Percentiles rank a stretch among this genome's conserved stretches.
These are phyloP conservation scores for Phytophthora colocasiae DNA, from an alignment of 352 stramenopile genomes.

Conservation along the genomic window DNA sequence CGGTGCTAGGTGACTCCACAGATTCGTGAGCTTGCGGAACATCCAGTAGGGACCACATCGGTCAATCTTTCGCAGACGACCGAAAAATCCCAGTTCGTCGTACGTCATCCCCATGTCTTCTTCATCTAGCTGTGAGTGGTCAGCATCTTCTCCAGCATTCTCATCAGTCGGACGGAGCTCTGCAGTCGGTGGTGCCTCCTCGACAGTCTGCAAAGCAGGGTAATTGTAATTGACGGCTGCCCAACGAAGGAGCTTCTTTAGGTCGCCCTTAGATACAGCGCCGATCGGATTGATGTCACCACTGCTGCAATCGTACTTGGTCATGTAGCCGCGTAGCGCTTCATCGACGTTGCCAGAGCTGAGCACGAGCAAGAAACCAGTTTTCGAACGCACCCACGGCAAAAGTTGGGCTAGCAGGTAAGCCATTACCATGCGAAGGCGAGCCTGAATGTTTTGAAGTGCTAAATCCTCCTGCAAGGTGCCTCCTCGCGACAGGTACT, in stretches of 20 bases:
- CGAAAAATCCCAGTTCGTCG: constrained; percentile 97
- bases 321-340: constrained; percentile 98
- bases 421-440: constrained; percentile 98
- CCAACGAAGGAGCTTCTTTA: constrained; percentile 97
- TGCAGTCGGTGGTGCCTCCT: constrained; percentile 94
- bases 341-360: constrained; percentile 99
- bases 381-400: constrained; percentile 95
- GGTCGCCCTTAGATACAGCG: constrained; percentile 95
- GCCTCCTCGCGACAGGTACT: constrained; percentile 90
- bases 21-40: constrained; percentile 87
- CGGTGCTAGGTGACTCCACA: constrained; percentile 90
- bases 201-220: constrained; percentile 91
- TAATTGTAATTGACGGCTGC: constrained; percentile 93
- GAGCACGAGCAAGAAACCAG: constrained; percentile 98
- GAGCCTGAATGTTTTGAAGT: constrained; percentile 99
- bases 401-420: constrained; percentile 98
- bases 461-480: constrained; percentile 95
- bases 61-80: constrained; percentile 95
- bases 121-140: constrained; percentile 97
- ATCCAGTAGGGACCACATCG: constrained; percentile 96
- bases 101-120: constrained; percentile 99
- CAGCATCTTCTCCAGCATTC: constrained; percentile 56
- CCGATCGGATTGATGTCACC: constrained; percentile 99
- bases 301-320: constrained; percentile 99
- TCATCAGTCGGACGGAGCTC: constrained; percentile 94